phyloP scores from a whole-genome alignment of 371 early-diverging fungal genomes.

The Cladochytrium tenue region DNA sequence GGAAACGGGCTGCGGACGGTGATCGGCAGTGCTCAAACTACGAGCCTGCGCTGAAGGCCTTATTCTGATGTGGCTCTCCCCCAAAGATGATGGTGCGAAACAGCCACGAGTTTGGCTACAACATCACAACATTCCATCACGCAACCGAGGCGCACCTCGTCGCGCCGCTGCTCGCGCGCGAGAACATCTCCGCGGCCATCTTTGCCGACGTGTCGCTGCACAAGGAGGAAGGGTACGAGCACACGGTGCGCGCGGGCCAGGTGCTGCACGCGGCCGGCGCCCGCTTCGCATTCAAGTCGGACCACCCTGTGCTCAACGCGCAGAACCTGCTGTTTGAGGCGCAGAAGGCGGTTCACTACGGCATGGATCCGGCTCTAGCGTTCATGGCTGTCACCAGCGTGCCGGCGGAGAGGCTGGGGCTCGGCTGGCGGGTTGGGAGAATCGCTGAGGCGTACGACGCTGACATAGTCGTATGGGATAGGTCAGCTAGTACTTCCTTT shows the following conservation, averaged over 20 bases:
- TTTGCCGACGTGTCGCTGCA: constrained; percentile 69
- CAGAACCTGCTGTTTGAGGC: constrained; percentile 73
- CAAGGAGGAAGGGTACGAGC: constrained; percentile 76
- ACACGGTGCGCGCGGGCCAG: constrained; percentile 65
- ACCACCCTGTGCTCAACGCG: constrained; percentile 80
- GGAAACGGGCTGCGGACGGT: neutral
- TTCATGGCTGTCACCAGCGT: constrained; percentile 71
- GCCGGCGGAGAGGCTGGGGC: constrained; percentile 72
- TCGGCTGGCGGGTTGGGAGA: constrained; percentile 71
- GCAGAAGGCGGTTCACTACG: constrained; percentile 76
- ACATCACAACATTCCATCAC: constrained; percentile 78
- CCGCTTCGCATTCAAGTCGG: constrained; percentile 77
- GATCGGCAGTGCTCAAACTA: neutral
- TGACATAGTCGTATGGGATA: constrained; percentile 66
- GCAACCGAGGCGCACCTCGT: constrained; percentile 77
- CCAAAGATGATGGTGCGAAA: constrained; percentile 68
- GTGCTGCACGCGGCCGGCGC: constrained; percentile 72
- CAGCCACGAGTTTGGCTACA: constrained; percentile 74
- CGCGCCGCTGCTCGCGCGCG: constrained; percentile 63
- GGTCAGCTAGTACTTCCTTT: constrained; percentile 34
- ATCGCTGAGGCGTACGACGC: constrained; percentile 76
- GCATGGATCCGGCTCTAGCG: constrained; percentile 64
- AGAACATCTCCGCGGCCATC: constrained; percentile 68
- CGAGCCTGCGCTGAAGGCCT: constrained; percentile 55
- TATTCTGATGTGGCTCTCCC: too few species aligned